Evolutionary conservation across 177 flowering plant genomes (phyloP).

Genomic region (Telopea speciosissima): DNA sequence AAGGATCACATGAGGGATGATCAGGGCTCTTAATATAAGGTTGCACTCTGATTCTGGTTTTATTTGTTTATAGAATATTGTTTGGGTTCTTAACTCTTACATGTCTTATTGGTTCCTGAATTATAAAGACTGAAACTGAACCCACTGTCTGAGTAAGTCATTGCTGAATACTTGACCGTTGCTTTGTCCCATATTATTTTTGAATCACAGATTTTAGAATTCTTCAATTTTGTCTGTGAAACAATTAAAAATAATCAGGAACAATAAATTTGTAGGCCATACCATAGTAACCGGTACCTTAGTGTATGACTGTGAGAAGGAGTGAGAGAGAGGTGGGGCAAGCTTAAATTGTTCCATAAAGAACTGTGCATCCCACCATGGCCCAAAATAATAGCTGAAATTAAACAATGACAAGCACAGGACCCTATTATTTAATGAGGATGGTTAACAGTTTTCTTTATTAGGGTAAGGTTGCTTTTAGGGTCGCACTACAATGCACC

Average conservation of each 20-base stretch:
- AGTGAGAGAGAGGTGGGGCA: not conserved
- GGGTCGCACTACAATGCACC: too few species aligned
- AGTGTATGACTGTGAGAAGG: too few species aligned
- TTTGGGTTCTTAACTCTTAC: too few species aligned
- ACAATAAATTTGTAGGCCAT: not conserved
- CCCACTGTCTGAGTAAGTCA: not conserved
- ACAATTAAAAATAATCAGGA: not conserved
- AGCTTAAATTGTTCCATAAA: not conserved
- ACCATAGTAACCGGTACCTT: not conserved
- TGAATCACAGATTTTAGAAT: not conserved
- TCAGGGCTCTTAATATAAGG: too few species aligned
- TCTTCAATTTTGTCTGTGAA: not conserved
- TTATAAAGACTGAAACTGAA: too few species aligned
- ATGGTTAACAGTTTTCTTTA: too few species aligned
- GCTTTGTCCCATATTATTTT: slow-evolving; percentile 4
- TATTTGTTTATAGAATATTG: too few species aligned
- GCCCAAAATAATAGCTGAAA: not conserved
- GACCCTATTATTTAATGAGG: not conserved
- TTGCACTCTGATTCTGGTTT: too few species aligned
- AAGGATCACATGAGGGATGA: too few species aligned
- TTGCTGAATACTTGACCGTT: not conserved
- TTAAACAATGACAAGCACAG: not conserved
- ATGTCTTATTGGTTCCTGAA: too few species aligned
- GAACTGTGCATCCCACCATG: not conserved
- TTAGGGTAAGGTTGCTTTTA: too few species aligned